Base-by-base conservation (phyloP, 2,329 filamentous ascomycete species). In the Teratosphaeria epicoccoides region DNA sequence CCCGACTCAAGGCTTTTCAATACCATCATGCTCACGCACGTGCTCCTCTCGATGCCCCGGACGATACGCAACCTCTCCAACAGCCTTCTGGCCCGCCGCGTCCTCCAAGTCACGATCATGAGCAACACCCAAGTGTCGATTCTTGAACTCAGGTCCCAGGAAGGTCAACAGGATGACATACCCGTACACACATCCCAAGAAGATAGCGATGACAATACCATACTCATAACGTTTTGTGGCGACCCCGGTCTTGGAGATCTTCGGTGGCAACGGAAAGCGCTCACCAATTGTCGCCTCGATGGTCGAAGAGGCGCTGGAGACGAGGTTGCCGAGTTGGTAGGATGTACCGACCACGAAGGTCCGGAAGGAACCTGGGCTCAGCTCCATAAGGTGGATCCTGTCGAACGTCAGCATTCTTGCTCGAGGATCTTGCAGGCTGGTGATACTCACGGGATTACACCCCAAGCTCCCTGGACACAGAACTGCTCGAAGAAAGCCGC, bases 161-260 rank as follows among this genome's bases (percentile, higher is more conserved):
- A 87, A 66, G 0, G 83, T 83, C 50, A 88, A 64, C 2, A 83
- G 7, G 54, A 83, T 80, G 4, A 76, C 71, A 63, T 82, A 83
- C 1, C 71, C 78, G 60, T 74, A 95, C 1, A 94, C 88, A 59
- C 84, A 88, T 1, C 77, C 89, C 85, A 95, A 89, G 70, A 95
- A 95, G 94, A 93, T 64, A 84, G 88, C 57, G 23, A 95, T 91
- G 17, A 72, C 70, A 33, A 64, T 73, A 10, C 65, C 69, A 51
- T 76, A 76, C 51, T 67, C 53, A 50, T 72, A 74, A 6, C 68
- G 62, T 25, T 59, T 52, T 1, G 76, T 69, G 3, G 59, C 61
- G 17, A 65, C 68, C 33, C 63, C 59, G 4, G 11, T 14, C 24
- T 69, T 57, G 49, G 57, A 58, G 25, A 51, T 51, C 77, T 83